Base-by-base conservation (phyloP, 2,329 filamentous ascomycete species). In the Colletotrichum sublineola region DNA sequence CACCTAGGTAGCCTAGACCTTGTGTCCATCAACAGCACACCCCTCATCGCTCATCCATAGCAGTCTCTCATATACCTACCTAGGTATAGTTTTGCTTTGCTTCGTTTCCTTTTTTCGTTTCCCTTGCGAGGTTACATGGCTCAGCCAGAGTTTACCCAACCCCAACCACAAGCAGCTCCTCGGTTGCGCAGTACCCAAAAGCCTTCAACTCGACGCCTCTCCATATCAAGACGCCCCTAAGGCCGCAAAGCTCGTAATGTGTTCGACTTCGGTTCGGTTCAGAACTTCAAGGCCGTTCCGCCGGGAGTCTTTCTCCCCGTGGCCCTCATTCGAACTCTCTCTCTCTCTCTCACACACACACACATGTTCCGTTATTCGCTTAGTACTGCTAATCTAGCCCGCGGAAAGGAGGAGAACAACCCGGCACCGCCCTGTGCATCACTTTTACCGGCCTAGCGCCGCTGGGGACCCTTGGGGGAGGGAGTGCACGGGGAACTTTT, bases 381-480 rank as follows among this genome's bases (percentile, higher is more conserved):
- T 71, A 68, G 53, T 58, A 61, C 63, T 73, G 64, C 60, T 71
- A 57, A 71, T 74, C 82, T 61, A 56, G 66, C 40, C 62, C 36
- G 62, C 48, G 56, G 67, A 73, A 67, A 71, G n/a, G 67, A 64
- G 53, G 69, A 40, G 70, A 50, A 64, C 55, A 64, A 60, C 53
- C 69, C 60, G 68, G 66, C 67, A 57, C 55, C 62, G 71, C 71
- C 62, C 67, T 73, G 56, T 67, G 56, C 71, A 52, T 60, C 67
- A 63, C 60, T 52, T 44, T 55, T 56, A 61, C 61, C 50, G 56
- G 71, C 31, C 68, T 73, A 71, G 71, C 62, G 71, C 50, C 40
- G 53, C 57, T 38, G 38, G 38, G 36, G 40, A 9, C 18, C 24
- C 15, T 15, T 12, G 33, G 52, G 53, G 69, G 46, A 11, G 12